Base-by-base conservation (phyloP, 2,329 filamentous ascomycete species). In the Curvularia sp. region DNA sequence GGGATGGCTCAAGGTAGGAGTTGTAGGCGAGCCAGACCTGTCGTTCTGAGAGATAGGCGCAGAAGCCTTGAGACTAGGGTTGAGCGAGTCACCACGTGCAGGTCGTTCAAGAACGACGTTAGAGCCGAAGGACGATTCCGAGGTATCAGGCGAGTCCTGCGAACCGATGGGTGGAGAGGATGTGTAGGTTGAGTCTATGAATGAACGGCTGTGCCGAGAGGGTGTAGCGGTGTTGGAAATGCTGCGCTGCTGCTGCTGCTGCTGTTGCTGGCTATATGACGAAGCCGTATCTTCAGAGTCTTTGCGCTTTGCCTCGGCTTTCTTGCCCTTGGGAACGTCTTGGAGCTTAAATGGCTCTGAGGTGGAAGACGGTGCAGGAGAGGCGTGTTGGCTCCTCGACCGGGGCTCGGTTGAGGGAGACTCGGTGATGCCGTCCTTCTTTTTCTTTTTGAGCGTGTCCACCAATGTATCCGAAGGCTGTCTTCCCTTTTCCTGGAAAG, bases 401-500 rank as follows among this genome's bases (percentile, higher is more conserved):
- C 88, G 87, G 12, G 91, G 88, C 35, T 75, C 73, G 49, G 70
- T 69, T 12, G 70, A 64, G 22, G 76, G 68, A 26, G 75, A 68
- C 15, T 75, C 74, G 43, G 53, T 63, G 10, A 60, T 49, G 2
- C 63, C 57, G 42, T 81, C 79, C 59, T 76, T 77, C 44, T 77
- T 73, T 57, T 76, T 88, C 24, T 81, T 78, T 47, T 38, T 38
- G 33, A 85, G 81, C 1, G 83, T 80, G 38, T 84, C 84, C 30
- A 86, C 82, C 24, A 86, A 79, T 10, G 89, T 86, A 2, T 87
- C 86, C 0, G 88, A 88, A 4, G 83, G 78, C 60, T 87, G 84
- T 44, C 90, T 86, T 1, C 87, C 86, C 77, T 93, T 95, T 70
- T 96, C 92, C 75, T 96, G 92, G 74, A 93, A 96, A 22, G 92